Conservation (phyloP, 1,284 basidiomycete species). For the Tilletiaria anomala region DNA sequence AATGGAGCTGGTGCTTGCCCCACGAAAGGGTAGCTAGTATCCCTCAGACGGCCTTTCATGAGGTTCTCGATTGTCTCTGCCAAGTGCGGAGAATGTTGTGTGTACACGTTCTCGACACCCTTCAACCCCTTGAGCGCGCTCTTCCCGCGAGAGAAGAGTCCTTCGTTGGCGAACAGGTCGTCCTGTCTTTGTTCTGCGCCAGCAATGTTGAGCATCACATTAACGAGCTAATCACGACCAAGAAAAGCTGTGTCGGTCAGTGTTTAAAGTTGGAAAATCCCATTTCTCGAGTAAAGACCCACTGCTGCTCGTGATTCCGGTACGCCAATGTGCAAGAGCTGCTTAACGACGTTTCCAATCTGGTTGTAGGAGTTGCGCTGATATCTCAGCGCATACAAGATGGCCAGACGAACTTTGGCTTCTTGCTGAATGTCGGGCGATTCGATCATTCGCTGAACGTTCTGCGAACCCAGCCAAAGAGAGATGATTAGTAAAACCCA, state of each 20-base stretch:
- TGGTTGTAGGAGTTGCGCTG: constrained; percentile 78
- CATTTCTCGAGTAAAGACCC: constrained; percentile 25
- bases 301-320: constrained; percentile 68
- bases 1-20: too few relatives aligned
- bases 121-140: constrained; percentile 90
- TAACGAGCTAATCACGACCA: constrained; percentile 61
- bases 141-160: constrained; percentile 81
- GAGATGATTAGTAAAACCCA: neutral
- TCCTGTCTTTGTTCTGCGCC: constrained; percentile 94
- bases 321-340: constrained; percentile 67
- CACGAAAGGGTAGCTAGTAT: constrained; percentile 72
- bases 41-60: constrained; percentile 69
- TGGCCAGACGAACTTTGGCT: constrained; percentile 83
- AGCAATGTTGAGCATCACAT: constrained; percentile 80
- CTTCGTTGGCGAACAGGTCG: constrained; percentile 91
- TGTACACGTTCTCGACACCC: constrained; percentile 98
- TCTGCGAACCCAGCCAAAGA: neutral
- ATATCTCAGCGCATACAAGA: constrained; percentile 84
- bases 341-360: constrained; percentile 66
- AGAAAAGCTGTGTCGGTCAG: too few relatives aligned
- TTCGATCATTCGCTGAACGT: constrained; percentile 15
- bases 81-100: constrained; percentile 87
- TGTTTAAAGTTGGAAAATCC: neutral
- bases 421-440: constrained; percentile 57
- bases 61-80: constrained; percentile 81